A percentile compares a stretch with the other conserved stretches of the same genome.
Evolutionary conservation across 148 eudicot species (phyloP).

Genomic region (Rheum nobile): DNA sequence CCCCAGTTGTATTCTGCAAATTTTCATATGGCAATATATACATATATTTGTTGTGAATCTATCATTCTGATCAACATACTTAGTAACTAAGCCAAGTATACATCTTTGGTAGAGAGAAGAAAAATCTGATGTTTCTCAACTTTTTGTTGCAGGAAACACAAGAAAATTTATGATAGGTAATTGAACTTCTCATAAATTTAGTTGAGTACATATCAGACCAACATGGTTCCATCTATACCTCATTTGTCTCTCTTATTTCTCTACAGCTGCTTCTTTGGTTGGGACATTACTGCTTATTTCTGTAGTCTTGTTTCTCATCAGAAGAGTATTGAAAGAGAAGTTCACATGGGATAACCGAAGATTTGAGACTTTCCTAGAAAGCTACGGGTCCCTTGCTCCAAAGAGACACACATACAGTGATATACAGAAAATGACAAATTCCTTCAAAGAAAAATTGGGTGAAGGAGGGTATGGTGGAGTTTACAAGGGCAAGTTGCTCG

Average conservation of each 20-base stretch:
- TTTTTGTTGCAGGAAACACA: not conserved
- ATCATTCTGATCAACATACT: not conserved
- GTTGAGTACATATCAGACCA: not conserved
- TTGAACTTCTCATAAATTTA: not conserved
- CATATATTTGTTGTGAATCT: too few relatives aligned
- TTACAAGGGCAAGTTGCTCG: conserved; percentile 15
- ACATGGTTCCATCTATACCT: not conserved
- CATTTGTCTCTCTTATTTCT: not conserved
- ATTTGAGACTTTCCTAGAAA: too few relatives aligned
- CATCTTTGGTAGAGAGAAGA: not conserved
- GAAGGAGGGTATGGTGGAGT: conserved; percentile 11
- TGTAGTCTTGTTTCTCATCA: too few relatives aligned
- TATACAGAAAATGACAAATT: not conserved
- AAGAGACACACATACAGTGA: conserved; percentile 1
- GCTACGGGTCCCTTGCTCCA: conserved; percentile 3
- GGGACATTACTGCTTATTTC: too few relatives aligned
- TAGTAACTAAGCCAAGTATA: not conserved
- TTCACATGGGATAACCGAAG: too few relatives aligned
- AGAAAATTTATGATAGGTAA: not conserved
- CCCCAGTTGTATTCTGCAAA: too few relatives aligned
- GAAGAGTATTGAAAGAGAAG: too few relatives aligned
- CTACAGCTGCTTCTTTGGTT: not conserved
- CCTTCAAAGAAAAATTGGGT: conserved; percentile 9
- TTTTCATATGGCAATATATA: too few relatives aligned
- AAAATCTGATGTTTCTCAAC: not conserved